phyloP scores from a whole-genome alignment of 2,329 filamentous ascomycete species.

The Aspergillus ochraceus region DNA sequence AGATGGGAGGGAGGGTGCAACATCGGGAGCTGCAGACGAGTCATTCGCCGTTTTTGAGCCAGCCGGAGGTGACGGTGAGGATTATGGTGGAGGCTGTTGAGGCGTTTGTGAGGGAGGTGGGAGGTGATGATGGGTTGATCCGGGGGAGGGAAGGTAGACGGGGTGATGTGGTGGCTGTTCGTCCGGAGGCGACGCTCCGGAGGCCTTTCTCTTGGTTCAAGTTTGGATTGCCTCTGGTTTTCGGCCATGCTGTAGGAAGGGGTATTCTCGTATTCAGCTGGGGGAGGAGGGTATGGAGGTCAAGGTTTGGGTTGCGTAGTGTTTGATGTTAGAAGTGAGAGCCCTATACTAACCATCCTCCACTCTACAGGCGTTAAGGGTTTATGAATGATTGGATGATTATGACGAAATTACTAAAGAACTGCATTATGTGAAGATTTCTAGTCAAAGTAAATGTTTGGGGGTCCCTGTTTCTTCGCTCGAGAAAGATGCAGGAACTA shows the following conservation, averaged over 20 bases:
- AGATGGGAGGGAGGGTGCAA: slow-evolving; percentile 37
- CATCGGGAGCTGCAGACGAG: slow-evolving; percentile 46
- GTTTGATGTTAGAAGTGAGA: background rate
- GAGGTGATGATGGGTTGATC: background rate
- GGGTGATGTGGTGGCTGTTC: slow-evolving; percentile 1
- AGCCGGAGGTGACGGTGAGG: slow-evolving; percentile 40
- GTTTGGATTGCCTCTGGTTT: slow-evolving; percentile 22
- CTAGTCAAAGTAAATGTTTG: too few relatives aligned
- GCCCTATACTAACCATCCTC: background rate
- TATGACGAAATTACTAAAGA: too few relatives aligned
- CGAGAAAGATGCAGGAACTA: too few relatives aligned
- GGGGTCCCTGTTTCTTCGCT: too few relatives aligned
- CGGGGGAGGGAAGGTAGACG: background rate
- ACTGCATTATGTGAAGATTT: too few relatives aligned
- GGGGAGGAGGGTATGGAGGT: slow-evolving; percentile 11
- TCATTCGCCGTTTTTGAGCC: slow-evolving; percentile 54
- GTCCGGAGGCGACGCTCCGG: slow-evolving; percentile 10
- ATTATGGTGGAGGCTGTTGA: slow-evolving; percentile 41
- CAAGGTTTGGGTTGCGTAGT: background rate
- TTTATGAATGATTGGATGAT: too few relatives aligned
- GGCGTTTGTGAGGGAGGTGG: slow-evolving; percentile 24
- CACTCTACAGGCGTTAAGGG: background rate
- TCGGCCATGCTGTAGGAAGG: slow-evolving; percentile 24
- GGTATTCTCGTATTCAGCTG: slow-evolving; percentile 19
- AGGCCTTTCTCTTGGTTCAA: slow-evolving; percentile 23